Percentiles rank a stretch among this genome's conserved stretches.
These are phyloP conservation scores for Vaccinium vitisidaea DNA, from an alignment of 148 eudicot genomes.

Conservation along the genomic window DNA sequence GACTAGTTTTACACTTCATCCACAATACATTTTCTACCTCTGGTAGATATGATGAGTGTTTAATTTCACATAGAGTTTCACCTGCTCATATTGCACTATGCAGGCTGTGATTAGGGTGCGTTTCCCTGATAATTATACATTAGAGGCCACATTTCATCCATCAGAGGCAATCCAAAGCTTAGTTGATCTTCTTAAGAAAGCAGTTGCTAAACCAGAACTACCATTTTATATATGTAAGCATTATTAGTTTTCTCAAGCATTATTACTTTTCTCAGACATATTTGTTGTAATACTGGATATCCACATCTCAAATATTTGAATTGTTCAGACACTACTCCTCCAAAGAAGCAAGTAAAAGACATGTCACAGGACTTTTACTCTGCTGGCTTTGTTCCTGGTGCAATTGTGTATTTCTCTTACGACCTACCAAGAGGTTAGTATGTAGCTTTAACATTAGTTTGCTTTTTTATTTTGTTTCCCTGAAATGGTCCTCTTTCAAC, in stretches of 20 bases:
- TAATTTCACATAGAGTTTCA: background rate
- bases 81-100: conserved; percentile 14
- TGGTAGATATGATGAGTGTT: background rate
- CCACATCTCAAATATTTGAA: background rate
- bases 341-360: conserved; percentile 75
- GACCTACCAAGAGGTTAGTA: conserved; percentile 59
- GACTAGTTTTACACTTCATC: background rate
- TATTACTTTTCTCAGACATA: background rate
- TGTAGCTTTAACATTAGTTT: background rate
- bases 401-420: conserved; percentile 79
- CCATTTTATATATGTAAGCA: conserved; percentile 41
- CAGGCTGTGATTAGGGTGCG: conserved; percentile 73
- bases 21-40: background rate
- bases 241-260: conserved; percentile 13
- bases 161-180: conserved; percentile 70
- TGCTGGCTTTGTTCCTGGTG: conserved; percentile 95
- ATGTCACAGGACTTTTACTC: conserved; percentile 66
- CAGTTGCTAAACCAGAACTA: conserved; percentile 58
- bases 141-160: conserved; percentile 80
- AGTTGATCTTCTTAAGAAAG: conserved; percentile 64
- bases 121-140: conserved; percentile 70
- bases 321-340: conserved; percentile 73
- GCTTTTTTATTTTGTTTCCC: background rate
- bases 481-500: background rate
- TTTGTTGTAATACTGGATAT: background rate